Conservation (phyloP, 1,284 basidiomycete genomes). For the Mycosarcoma mackinlayi region DNA sequence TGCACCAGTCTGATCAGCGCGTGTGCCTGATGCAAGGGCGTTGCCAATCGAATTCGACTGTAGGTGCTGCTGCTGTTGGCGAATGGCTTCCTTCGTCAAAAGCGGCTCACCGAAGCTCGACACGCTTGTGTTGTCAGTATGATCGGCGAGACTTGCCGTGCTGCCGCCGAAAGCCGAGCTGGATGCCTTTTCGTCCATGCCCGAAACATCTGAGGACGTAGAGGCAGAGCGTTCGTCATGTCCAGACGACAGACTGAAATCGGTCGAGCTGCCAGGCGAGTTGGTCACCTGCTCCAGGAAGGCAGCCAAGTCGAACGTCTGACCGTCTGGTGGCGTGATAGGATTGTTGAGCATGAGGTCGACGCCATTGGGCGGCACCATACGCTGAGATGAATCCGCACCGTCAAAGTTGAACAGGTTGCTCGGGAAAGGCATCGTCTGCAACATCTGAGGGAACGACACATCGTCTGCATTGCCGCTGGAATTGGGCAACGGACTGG, state of each 20-base stretch:
- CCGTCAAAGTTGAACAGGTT: conserved; percentile 30
- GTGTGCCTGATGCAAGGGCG: not conserved
- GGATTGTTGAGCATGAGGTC: conserved; percentile 47
- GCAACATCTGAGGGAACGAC: conserved; percentile 43
- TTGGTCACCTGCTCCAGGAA: conserved; percentile 54
- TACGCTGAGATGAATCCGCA: conserved; percentile 22
- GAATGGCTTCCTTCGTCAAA: conserved; percentile 39
- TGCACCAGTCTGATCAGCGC: not conserved
- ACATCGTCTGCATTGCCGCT: conserved; percentile 19
- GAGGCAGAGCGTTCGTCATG: conserved; percentile 33
- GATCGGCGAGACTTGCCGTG: conserved; percentile 19
- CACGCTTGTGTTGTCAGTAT: conserved; percentile 40
- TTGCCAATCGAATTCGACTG: conserved; percentile 3
- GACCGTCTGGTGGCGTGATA: conserved; percentile 45
- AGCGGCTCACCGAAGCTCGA: conserved; percentile 35
- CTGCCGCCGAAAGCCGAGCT: conserved; percentile 20
- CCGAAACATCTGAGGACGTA: conserved; percentile 33
- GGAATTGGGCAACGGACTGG: conserved; percentile 14
- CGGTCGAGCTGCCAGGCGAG: conserved; percentile 49
- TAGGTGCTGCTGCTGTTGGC: conserved; percentile 36
- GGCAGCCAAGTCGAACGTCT: conserved; percentile 49
- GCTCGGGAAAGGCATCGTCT: conserved; percentile 24
- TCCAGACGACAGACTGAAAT: conserved; percentile 34
- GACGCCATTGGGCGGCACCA: conserved; percentile 47
- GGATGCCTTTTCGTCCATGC: conserved; percentile 29